Evolutionary conservation across 768 basidiomycete genomes (phyloP), one percentile per base, ranked within the genome.

Genomic region (Calocera viscosa): DNA sequence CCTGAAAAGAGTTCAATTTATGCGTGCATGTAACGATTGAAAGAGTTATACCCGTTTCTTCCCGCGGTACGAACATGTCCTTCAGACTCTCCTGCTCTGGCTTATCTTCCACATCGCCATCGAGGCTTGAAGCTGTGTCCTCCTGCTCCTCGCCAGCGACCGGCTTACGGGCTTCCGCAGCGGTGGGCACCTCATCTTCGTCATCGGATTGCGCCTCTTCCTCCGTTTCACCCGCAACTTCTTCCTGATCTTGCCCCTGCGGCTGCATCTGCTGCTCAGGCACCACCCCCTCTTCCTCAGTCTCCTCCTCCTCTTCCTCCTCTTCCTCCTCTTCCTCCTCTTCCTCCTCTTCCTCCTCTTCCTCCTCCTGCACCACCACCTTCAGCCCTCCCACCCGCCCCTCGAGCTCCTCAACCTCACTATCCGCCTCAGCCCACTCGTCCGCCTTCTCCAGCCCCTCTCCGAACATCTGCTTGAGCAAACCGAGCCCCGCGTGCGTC

Each of bases 31-130:
- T 26, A 63, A 1, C 32, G n/a, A 53, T 22, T 16, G 19, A 8
- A 19, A 49, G 24, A n/a, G 7, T 35, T 78, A n/a, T 70, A 86
- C 88, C 82, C 72, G 86, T 82, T 67, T 85, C 84, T 69, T 86
- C 85, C 24, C 79, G 80, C 0, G 88, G 87, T 19, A 85, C 85
- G 70, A 92, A 91, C 3, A 91, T 77, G 69, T 89, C 86, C 72
- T 89, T 89, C 24, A 92, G 78, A 32, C 79, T 73, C 63, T 38
- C 26, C 43, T 73, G 72, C 22, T 34, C 53, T 3, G 66, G 32
- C 68, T 19, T 65, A 30, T 19, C 19, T 64, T 38, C 65, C 66
- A 14, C 7, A 10, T 64, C 17, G 10, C 49, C 3, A 14, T 14
- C 38, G 22, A 43, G 11, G 33, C 66, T 39, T 24, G 65, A 43